Conservation (phyloP, 768 basidiomycete species). For the Amanita brunnescens region DNA sequence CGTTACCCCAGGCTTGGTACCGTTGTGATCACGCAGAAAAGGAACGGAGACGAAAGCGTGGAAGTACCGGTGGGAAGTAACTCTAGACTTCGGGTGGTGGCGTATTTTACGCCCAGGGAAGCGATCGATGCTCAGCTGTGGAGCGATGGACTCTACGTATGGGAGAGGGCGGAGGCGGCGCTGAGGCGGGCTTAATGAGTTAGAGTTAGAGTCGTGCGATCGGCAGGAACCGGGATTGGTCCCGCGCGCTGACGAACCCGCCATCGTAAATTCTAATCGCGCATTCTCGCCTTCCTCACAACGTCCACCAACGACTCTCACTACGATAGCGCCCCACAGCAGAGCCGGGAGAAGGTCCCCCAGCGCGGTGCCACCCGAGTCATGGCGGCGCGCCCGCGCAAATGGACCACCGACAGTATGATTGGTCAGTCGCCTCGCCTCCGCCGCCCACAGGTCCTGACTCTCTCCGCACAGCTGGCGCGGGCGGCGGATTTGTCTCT, state of each 20-base stretch:
- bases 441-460: background rate
- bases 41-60: slow-evolving; percentile 13
- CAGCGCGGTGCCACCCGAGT: slow-evolving; percentile 33
- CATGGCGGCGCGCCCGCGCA: slow-evolving; percentile 51
- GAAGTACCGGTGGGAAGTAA: no score
- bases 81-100: slow-evolving; percentile 16
- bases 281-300: background rate
- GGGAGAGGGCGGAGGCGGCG: slow-evolving; percentile 14
- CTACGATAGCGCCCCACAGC: slow-evolving; percentile 1
- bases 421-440: slow-evolving; percentile 44
- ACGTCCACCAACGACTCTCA: slow-evolving; percentile 9
- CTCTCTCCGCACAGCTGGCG: slow-evolving; percentile 56
- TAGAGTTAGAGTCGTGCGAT: background rate
- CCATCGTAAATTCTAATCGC: background rate
- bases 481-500: slow-evolving; percentile 89
- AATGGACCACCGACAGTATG: slow-evolving; percentile 76
- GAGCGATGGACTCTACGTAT: slow-evolving; percentile 21
- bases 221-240: slow-evolving; percentile 3
- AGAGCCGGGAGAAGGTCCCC: background rate
- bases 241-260: no score
- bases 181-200: slow-evolving; percentile 11
- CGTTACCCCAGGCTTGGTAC: slow-evolving; percentile 21
- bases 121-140: slow-evolving; percentile 29
- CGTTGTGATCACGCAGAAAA: slow-evolving; percentile 22
- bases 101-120: slow-evolving; percentile 18